Percentiles rank a stretch among this genome's conserved stretches.
Conservation (phyloP, 2,329 filamentous ascomycete genomes). For the Mycogone perniciosa region DNA sequence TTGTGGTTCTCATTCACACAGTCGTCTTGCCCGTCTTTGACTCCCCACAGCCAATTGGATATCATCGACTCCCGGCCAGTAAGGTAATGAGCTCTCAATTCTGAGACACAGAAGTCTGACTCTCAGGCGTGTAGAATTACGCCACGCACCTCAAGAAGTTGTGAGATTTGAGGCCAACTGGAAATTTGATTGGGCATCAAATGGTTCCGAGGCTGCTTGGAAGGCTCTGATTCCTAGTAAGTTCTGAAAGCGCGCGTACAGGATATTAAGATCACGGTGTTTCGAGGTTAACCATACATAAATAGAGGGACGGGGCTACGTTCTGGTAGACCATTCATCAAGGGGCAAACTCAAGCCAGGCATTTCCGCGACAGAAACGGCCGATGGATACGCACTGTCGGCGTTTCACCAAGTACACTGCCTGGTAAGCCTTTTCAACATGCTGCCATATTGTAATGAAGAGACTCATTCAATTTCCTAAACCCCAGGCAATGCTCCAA, state of each 20-base stretch:
- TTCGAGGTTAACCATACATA: background rate
- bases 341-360: background rate
- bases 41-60: background rate
- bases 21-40: background rate
- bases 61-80: background rate
- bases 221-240: background rate
- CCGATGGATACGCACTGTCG: background rate
- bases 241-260: no score
- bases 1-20: no score
- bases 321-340: background rate
- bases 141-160: background rate
- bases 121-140: background rate
- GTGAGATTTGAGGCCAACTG: background rate
- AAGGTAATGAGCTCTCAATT: background rate
- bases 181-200: background rate
- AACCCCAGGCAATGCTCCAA: background rate
- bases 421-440: background rate
- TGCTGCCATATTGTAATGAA: background rate
- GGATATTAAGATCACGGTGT: background rate
- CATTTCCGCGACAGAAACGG: background rate
- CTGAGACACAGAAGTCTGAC: background rate
- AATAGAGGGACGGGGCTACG: background rate
- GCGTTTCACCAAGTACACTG: background rate
- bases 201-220: background rate
- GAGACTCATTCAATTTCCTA: background rate